Evolutionary conservation across 2,329 filamentous ascomycete genomes (phyloP), one percentile per base, ranked within the genome.

Genomic region (Microsporum ferrugineum): DNA sequence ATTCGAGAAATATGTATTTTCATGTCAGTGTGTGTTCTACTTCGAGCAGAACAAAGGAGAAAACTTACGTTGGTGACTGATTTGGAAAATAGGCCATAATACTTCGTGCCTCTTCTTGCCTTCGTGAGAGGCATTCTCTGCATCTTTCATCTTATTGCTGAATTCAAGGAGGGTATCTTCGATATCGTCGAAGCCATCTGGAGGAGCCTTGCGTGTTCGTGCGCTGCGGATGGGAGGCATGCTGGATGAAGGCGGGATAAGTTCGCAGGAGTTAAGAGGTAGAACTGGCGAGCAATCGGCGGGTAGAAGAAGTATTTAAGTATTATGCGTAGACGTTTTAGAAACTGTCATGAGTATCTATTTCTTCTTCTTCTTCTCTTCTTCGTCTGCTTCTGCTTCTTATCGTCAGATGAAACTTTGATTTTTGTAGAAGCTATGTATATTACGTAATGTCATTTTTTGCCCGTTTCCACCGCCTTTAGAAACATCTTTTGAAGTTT

Each of bases 51-150:
- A 23, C 0, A 43, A 33, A 43, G 58, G 57, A 56, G 36, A 34
- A 5, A 17, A 71, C 75, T 78, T 87, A 78, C 92, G 85, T 76
- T 96, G 91, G 76, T 99, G 94, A 29, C 87, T 87, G 72, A 99
- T 96, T 74, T 97, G 91, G 71, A 99, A 97, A 66, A 99, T 91
- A 63, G 94, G 92, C 94, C 94, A 99, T 65, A 91, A 84, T 67
- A 89, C 89, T 76, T 97, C 90, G 71, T 96, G 88, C 72, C 91
- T 91, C 84, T 88, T 81, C 82, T 90, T 82, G 77, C 89, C 72
- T 77, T 89, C 76, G 68, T 86, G 83, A 17, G 90, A 87, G 56
- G 91, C 88, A 75, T 95, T 95, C 72, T 96, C 91, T 59, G 94
- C 94, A 70, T 87, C 84, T 71, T 86, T 86, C 83, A 86, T 85